Conservation (phyloP, 1,284 basidiomycete species). For the Psilocybe mexicana region DNA sequence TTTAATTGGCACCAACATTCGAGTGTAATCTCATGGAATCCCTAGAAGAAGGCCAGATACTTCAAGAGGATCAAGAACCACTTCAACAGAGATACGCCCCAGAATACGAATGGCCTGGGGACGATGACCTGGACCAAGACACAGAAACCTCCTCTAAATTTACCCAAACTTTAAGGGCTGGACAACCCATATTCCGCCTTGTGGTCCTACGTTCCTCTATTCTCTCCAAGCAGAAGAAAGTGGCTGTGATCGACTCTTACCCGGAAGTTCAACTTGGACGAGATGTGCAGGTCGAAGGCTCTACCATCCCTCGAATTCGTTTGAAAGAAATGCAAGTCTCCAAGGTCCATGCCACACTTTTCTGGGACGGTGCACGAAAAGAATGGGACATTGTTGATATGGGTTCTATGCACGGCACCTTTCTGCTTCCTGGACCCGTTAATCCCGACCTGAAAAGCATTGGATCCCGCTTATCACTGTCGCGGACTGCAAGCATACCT, state of each 20-base stretch:
- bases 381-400: constrained; percentile 78
- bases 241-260: constrained; percentile 65
- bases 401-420: constrained; percentile 82
- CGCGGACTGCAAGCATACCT: constrained; percentile 68
- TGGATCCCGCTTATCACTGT: constrained; percentile 57
- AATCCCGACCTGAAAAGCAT: constrained; percentile 22
- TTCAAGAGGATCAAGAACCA: constrained; percentile 3
- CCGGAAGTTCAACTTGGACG: constrained; percentile 70
- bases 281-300: constrained; percentile 52
- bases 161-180: constrained; percentile 9
- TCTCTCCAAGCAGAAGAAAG: constrained; percentile 46
- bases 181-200: constrained; percentile 48
- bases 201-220: constrained; percentile 52
- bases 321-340: constrained; percentile 82
- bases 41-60: constrained; percentile 22
- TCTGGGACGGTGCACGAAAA: constrained; percentile 58
- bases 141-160: not conserved
- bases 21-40: constrained; percentile 14
- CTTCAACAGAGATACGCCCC: constrained; percentile 43
- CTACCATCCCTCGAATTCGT: constrained; percentile 60
- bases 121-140: constrained; percentile 18
- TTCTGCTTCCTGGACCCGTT: constrained; percentile 39
- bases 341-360: constrained; percentile 73
- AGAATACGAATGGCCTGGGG: constrained; percentile 59
- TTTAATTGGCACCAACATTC: not conserved